Percentiles rank a stretch among this genome's conserved stretches.
phyloP scores from a whole-genome alignment of 2,329 filamentous ascomycete genomes.

The Scedosporium dehoogii region DNA sequence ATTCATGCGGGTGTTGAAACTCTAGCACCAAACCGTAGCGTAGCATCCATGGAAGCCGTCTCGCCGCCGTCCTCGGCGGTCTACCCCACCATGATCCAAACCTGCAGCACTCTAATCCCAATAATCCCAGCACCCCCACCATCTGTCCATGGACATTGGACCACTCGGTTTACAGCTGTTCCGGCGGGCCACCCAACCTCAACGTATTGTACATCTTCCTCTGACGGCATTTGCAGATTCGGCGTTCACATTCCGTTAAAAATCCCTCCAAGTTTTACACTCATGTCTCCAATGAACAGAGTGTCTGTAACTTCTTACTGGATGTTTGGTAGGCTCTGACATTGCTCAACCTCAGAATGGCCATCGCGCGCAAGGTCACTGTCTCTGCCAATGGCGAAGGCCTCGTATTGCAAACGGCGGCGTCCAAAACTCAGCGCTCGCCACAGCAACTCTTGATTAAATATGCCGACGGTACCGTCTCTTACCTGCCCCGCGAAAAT shows the following conservation, averaged over 20 bases:
- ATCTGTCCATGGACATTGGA: neutral
- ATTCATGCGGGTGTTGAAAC: neutral
- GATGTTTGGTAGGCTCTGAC: slow-evolving; percentile 1
- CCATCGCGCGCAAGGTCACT: slow-evolving; percentile 64
- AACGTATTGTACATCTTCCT: neutral
- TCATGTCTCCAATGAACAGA: neutral
- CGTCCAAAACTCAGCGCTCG: slow-evolving; percentile 46
- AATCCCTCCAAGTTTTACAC: neutral
- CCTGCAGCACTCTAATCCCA: neutral
- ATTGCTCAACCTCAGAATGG: slow-evolving; percentile 1
- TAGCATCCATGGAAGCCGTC: neutral
- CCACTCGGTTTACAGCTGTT: neutral
- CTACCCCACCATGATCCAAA: neutral
- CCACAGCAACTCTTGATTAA: slow-evolving; percentile 55
- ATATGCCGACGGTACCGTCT: slow-evolving; percentile 50
- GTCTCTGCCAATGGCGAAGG: slow-evolving; percentile 77
- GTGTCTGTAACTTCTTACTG: neutral
- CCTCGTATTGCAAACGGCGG: slow-evolving; percentile 66
- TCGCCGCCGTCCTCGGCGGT: neutral
- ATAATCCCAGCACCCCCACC: neutral
- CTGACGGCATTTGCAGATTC: neutral
- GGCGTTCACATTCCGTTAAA: neutral
- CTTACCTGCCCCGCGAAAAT: slow-evolving; percentile 30
- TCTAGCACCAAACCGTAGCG: no score
- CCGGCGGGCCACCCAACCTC: neutral